Base-by-base conservation (phyloP, 2,329 filamentous ascomycete species). In the Cytospora leucostoma region DNA sequence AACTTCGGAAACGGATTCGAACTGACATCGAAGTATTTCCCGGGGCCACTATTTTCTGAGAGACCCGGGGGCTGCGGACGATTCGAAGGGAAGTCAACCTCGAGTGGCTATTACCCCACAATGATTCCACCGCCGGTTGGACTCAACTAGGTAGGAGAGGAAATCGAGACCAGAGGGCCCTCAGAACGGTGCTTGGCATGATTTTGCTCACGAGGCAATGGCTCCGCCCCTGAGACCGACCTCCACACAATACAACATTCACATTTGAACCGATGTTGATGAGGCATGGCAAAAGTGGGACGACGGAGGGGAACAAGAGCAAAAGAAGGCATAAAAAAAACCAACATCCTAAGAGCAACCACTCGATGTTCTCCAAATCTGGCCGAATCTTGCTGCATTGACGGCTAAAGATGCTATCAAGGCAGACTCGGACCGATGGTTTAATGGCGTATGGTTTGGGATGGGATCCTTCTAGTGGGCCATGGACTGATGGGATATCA, bases 101-200 rank as follows among this genome's bases (percentile, higher is more conserved):
- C 83, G 6, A 74, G 73, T 27, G 83, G 82, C 15, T 84, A 82
- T 67, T 86, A 85, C 65, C 84, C 84, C 2, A 80, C 78, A 7
- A 73, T 80, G 67, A 71, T 82, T 35, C 74, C 79, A 7, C 80
- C 73, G 2, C 59, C 81, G 32, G 21, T 56, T 44, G 78, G 79
- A 34, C 78, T 81, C 71, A 78, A 78, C 67, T 74, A 53, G 62
- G 27, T 33, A 33, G 15, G 38, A 27, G 33, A 38, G 13, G 6
- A 8, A n/a, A n/a, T 37, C 11, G 34, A 56, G 27, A 17, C 5
- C 33, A 10, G 40, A 17, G 19, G 11, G 40, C 7, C n/a, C 35
- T 4, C 33, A 27, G 4, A 21, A 33, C 6, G 5, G 7, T 8
- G 27, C 6, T 32, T n/a, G 19, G 13, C 12, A 37, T 47, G 37